Evolutionary conservation across 23 red algal species (phyloP), one percentile per base, ranked within the genome.

Genomic region (Gracilaria vermiculophylla): DNA sequence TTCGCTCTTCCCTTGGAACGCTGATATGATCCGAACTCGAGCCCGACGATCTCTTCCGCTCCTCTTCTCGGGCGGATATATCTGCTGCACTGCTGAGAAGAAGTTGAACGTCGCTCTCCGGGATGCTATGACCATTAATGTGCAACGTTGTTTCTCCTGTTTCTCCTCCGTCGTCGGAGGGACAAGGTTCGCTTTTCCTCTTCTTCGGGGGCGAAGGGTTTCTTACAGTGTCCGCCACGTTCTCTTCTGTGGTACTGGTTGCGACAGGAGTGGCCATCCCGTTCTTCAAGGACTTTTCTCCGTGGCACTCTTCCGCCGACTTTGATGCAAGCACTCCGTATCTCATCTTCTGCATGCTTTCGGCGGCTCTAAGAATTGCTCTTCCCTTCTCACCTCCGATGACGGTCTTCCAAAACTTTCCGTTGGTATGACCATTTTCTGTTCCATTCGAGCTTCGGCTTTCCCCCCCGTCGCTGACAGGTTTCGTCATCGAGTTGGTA

Each of bases 401-500:
- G 19, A 88, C 69, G 40, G 84, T 78, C 53, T 76, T 88, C 84
- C 84, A 88, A 66, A 77, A 88, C 47, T 85, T 62, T 85, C 62
- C 57, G 43, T 69, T 66, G 19, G 28, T 40, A 7, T 1, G 17
- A 47, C 39, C 67, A 16, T 48, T 47, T 47, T 48, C 67, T 2
- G 6, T 10, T 73, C 40, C 67, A 23, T 42, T 73, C 20, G 67
- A 23, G 32, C 42, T 23, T 21, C 47, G 39, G 24, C 32, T 48
- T 45, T 73, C 42, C 20, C 32, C 42, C 1, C 2, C 21, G 15
- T 44, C 37, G n/a, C 67, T 32, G 5, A 9, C 28, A 7, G 37
- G 17, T 73, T 47, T 73, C 16, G 36, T 23, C 8, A 48, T 19
- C 28, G 40, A 73, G 35, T 40, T 32, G 32, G 64, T 19, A 19